Evolutionary conservation across 2,329 filamentous ascomycete genomes (phyloP), one percentile per base, ranked within the genome.

Genomic region (Sporothrix protearum): DNA sequence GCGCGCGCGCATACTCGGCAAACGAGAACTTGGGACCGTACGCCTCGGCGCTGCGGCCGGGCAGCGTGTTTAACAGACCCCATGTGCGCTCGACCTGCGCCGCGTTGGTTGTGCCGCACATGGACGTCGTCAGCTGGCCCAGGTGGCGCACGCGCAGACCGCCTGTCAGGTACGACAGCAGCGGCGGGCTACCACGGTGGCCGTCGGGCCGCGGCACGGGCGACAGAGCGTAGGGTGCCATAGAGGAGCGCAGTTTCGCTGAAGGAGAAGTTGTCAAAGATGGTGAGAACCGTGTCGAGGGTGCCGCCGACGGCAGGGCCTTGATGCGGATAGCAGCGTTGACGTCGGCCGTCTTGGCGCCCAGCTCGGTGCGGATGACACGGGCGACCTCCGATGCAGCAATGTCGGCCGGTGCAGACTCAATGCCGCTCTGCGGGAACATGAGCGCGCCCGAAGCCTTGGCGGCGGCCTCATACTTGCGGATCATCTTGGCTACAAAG

Each of bases 11-110:
- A 77, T 85, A 87, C 79, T 91, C 86, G 47, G 76, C 78, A 78
- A 86, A 90, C 0, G 81, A 83, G 77, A 91, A 91, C 39, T 86
- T 86, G n/a, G 85, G 83, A 0, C 89, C 89, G 75, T 91, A 91
- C 53, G 82, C 82, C 70, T 86, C 79, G 25, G 81, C 79, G 71
- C 80, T 78, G 45, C 81, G 83, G 39, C 77, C 82, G 8, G 84
- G 81, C 2, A 82, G 80, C 70, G 81, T 78, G n/a, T 82, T 79
- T 10, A 87, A 78, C 1, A 91, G 80, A 19, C 89, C 89, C 89
- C 89, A 91, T 9, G 86, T 86, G 57, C 89, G 83, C 73, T 89
- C 84, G 6, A 91, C 85, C 22, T 87, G 81, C 16, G 86, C 81
- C 4, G 81, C 78, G 75, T 91, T 87, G 0, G 85, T 84, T 10